A percentile compares a stretch with the other conserved stretches of the same genome.
Evolutionary conservation across 176 grass and related monocot species (phyloP).

Genomic region (barley (Hordeum vulgare)): DNA sequence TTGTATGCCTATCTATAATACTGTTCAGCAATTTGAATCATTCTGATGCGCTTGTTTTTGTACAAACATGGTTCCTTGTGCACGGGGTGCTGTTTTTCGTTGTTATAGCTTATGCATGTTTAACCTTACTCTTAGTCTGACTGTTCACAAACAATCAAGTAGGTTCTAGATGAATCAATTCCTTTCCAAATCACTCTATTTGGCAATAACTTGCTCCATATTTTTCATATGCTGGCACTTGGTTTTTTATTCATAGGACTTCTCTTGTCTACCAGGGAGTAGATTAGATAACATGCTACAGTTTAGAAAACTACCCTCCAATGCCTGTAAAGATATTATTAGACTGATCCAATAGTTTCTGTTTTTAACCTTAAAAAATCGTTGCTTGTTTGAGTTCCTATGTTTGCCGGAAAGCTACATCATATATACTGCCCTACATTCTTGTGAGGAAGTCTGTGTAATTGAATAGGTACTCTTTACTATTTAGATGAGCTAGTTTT

Average conservation of each 20-base stretch:
- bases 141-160: background rate
- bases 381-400: background rate
- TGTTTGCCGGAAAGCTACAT: background rate
- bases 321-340: background rate
- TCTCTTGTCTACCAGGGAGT: background rate
- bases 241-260: background rate
- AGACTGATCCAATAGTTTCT: background rate
- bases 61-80: background rate
- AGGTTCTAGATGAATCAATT: background rate
- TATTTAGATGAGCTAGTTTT: background rate
- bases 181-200: background rate
- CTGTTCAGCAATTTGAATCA: background rate
- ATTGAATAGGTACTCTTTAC: background rate
- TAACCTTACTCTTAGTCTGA: background rate
- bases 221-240: background rate
- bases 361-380: background rate
- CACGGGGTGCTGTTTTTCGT: background rate
- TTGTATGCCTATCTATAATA: conserved; percentile 31
- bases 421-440: background rate
- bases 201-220: background rate
- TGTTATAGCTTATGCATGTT: background rate
- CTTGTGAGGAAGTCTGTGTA: background rate
- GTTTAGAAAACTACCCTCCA: background rate
- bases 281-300: background rate
- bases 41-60: background rate